Evolutionary conservation across 2,329 filamentous ascomycete species (phyloP), one percentile per base, ranked within the genome.

Genomic region (Cercospora sp.): DNA sequence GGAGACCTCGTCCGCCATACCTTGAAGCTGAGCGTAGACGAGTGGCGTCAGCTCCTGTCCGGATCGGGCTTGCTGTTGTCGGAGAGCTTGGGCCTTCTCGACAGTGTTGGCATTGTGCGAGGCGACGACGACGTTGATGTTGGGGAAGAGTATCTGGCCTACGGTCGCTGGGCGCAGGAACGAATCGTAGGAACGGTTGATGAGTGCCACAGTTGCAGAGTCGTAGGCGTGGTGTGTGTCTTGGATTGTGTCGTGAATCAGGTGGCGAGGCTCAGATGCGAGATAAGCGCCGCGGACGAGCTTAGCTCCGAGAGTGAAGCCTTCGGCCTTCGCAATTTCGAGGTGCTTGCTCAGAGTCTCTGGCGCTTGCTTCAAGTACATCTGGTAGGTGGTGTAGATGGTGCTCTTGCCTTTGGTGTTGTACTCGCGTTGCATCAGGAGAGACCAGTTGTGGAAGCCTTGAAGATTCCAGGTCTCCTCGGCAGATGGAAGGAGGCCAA

Each of bases 1-100:
- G 66, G 90, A 93, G 63, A 98, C 89, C 77, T 97, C 94, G 74
- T 98, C 94, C 1, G 94, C 94, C 94, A 98, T 98, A 48, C 94
- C 94, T 82, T 94, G 91, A 0, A 97, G 86, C 81, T 97, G 94
- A 2, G 91, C 91, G 78, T 92, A 93, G 0, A 81, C 79, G 9
- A 87, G 79, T 2, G 83, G 81, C 1, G 86, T 83, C 3, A 82
- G 81, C 2, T 79, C 48, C 69, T 83, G 69, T 48, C 79, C 76
- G 3, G 75, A 76, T 53, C 74, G 72, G 30, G 79, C 72, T 60
- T 87, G 85, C 20, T 80, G 72, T 55, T 82, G 80, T 62, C 85
- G 83, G 9, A 87, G 79, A 6, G 78, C 74, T 65, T 84, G 82
- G 1, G 86, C 86, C 39, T 81, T 81, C 36, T 80, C 72, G 8